Percentiles rank a stretch among this genome's conserved stretches.
Evolutionary conservation across 2,329 filamentous ascomycete genomes (phyloP).

Genomic region (Pseudogymnoascus sp.): DNA sequence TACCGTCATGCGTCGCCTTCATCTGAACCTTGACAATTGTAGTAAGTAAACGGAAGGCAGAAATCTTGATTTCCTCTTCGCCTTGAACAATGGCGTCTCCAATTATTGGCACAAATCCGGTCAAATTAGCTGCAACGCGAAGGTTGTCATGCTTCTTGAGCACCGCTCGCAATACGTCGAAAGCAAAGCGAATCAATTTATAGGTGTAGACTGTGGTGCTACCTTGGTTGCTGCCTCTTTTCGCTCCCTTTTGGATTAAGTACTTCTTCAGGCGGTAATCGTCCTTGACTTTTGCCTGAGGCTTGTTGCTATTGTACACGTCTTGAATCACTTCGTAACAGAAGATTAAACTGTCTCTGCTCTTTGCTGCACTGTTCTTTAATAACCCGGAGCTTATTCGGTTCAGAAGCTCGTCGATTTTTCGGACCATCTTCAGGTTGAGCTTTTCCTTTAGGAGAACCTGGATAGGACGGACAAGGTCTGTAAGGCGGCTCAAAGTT

Average conservation of each 20-base stretch:
- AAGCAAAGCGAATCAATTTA: conserved; percentile 79
- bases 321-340: conserved; percentile 91
- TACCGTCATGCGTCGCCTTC: conserved; percentile 55
- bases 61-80: conserved; percentile 88
- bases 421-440: conserved; percentile 71
- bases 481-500: conserved; percentile 63
- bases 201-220: conserved; percentile 71
- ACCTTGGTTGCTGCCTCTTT: conserved; percentile 62
- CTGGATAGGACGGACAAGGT: conserved; percentile 71
- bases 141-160: conserved; percentile 77
- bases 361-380: conserved; percentile 70
- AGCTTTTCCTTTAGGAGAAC: conserved; percentile 75
- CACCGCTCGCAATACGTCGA: conserved; percentile 80
- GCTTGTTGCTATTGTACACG: conserved; percentile 59
- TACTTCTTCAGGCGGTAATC: conserved; percentile 62
- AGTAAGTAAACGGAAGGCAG: conserved; percentile 75
- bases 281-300: conserved; percentile 42
- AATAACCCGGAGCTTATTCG: conserved; percentile 76
- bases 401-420: conserved; percentile 81
- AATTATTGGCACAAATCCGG: conserved; percentile 79
- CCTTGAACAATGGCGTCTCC: conserved; percentile 76
- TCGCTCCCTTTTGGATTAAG: conserved; percentile 70
- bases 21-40: conserved; percentile 80
- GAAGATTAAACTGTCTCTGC: conserved; percentile 79
- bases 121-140: conserved; percentile 68